Base-by-base conservation (phyloP, 1,284 basidiomycete species). In the Porogramme epimiltina region DNA sequence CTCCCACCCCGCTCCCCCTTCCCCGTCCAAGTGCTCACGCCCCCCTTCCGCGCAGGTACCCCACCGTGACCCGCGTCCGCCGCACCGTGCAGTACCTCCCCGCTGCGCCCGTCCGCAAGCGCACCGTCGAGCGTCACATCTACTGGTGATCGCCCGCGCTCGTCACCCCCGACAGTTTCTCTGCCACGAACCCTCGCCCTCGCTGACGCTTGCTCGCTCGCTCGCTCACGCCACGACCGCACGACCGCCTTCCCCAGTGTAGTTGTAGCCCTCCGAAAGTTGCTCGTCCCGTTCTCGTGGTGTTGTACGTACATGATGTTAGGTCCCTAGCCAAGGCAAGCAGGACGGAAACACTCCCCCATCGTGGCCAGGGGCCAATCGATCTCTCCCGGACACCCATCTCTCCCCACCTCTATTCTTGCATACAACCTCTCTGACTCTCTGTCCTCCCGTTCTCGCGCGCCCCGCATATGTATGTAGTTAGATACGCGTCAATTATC, bases 51-150 rank as follows among this genome's bases (percentile, higher is more conserved):
- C 37, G n/a, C 20, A 87, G 85, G 81, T 85, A 85, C 65, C 88
- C 87, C 24, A 74, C 79, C 44, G 82, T 91, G 47, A 86, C 86
- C 50, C 85, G 85, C 59, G 81, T 91, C 48, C 82, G 77, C 62
- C 85, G 88, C 61, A 84, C 84, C 40, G 76, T 87, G 52, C 79
- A 77, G 52, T 84, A 84, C 73, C 77, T 81, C 26, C 66, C 70
- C 47, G 34, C 34, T 18, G 61, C 70, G 24, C 60, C 66, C 34
- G 58, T 62, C 50, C 77, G 80, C 62, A 71, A 72, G 54, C 78
- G 76, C 51, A 75, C 74, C 54, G 63, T 90, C 62, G 86, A 89
- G 69, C 83, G 88, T 54, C 76, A 80, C 54, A 78, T 90, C 64
- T 85, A 87, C 71, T 90, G 83, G 83, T 89, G 69, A 72, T 48